Evolutionary conservation across 2,329 filamentous ascomycete species (phyloP).

Genomic region (Aureobasidium sp.): DNA sequence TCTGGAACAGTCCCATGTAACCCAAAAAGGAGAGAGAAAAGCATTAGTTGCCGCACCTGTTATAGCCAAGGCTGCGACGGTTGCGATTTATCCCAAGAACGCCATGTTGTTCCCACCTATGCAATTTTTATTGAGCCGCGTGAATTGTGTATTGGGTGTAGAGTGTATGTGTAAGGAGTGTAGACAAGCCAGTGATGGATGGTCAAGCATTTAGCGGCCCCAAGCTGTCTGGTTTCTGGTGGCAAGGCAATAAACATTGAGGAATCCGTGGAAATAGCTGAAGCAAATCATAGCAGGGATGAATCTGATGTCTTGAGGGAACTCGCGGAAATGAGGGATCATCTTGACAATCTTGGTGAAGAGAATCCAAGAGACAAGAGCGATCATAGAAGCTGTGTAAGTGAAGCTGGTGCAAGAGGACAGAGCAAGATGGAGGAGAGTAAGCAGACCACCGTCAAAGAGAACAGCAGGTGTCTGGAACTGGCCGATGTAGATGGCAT

Average conservation of each 20-base stretch:
- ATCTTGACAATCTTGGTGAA: constrained; percentile 53
- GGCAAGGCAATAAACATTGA: constrained; percentile 51
- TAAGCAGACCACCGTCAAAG: constrained; percentile 43
- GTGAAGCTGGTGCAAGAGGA: neutral
- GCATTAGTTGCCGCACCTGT: no score
- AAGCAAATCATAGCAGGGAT: constrained; percentile 48
- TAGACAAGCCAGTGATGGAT: neutral
- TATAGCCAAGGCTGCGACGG: no score
- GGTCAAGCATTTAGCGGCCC: constrained; percentile 14
- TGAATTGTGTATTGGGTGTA: no score
- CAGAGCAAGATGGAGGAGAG: constrained; percentile 27
- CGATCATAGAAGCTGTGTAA: constrained; percentile 13
- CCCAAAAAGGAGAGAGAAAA: no score
- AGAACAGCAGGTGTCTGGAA: constrained; percentile 52
- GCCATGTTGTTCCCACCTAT: no score
- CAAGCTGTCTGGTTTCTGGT: constrained; percentile 36
- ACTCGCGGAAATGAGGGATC: constrained; percentile 43
- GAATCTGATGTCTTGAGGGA: constrained; percentile 48
- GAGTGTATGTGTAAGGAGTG: neutral
- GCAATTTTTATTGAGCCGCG: no score
- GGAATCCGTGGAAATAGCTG: constrained; percentile 50
- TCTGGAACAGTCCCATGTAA: no score
- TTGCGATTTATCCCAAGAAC: no score
- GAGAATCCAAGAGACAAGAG: constrained; percentile 41
- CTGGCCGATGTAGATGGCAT: constrained; percentile 49